Evolutionary conservation across 2,329 filamentous ascomycete species (phyloP).

Genomic region (Xenoacremonium recifei): DNA sequence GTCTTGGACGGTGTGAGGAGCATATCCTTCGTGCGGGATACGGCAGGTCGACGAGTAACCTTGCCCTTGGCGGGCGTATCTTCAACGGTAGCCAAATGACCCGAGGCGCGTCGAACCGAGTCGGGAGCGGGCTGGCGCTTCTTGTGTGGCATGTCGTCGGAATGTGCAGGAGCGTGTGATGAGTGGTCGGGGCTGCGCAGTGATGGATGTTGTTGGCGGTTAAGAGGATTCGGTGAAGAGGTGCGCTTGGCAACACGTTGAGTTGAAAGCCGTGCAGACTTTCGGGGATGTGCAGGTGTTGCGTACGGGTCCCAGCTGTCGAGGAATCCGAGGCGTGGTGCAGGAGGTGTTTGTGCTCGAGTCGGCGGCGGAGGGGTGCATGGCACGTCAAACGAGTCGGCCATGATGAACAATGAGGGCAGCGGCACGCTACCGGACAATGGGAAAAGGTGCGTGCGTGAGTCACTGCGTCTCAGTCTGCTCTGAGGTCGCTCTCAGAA

Average conservation of each 20-base stretch:
- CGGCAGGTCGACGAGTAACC: conserved; percentile 23
- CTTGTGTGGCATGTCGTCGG: conserved; percentile 48
- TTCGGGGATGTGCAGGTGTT: conserved; percentile 47
- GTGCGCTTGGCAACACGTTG: conserved; percentile 53
- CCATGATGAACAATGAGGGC: conserved; percentile 24
- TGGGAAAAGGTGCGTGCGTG: conserved; percentile 1
- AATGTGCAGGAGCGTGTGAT: conserved; percentile 24
- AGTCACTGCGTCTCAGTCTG: background rate
- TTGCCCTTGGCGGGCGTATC: conserved; percentile 37
- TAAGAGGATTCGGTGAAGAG: conserved; percentile 48
- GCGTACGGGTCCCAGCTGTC: conserved; percentile 73
- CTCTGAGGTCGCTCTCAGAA: conserved; percentile 5
- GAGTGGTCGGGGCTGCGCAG: conserved; percentile 33
- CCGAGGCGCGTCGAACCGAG: conserved; percentile 46
- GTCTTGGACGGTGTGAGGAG: conserved; percentile 80
- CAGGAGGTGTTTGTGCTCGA: conserved; percentile 63
- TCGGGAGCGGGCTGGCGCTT: conserved; percentile 48
- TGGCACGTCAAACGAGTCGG: conserved; percentile 27
- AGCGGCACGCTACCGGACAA: conserved; percentile 11
- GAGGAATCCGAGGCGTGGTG: conserved; percentile 64
- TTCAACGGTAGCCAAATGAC: conserved; percentile 40
- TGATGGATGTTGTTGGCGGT: conserved; percentile 31
- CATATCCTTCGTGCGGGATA: conserved; percentile 49
- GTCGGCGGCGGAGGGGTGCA: conserved; percentile 61
- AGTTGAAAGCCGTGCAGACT: conserved; percentile 63